Evolutionary conservation across 441 rosid genomes (phyloP), one percentile per base, ranked within the genome.

Genomic region (Bocquillonia castaneifolia): DNA sequence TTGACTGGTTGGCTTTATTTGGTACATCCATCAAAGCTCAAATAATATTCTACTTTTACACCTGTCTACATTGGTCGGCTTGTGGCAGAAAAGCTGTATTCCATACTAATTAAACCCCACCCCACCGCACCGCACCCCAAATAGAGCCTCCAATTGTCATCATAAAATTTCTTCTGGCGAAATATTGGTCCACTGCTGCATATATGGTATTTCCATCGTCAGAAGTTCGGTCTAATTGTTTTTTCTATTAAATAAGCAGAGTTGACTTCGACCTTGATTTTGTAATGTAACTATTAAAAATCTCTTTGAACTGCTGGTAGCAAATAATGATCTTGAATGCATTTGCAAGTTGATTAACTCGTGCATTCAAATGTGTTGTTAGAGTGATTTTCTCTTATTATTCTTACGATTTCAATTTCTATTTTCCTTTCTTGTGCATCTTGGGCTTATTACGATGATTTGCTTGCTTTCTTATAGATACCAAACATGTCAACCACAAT

Each of bases 401-500:
- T 73, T 63, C 64, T 52, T 42, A 17, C 29, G 15, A n/a, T 60
- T 52, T 18, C 42, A 44, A 13, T 0, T 29, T 4, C 10, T 17
- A 2, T 54, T 2, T 62, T 17, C 64, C 66, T 29, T 68, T 37
- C 64, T 61, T 50, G 23, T 75, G 63, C 45, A 34, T 66, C 29
- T 64, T 28, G 5, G 47, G 47, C 75, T 65, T 52, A 54, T 65
- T 50, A 55, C 14, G 12, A 59, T 13, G 40, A 20, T 68, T 62
- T 71, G 52, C 18, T 62, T 66, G 20, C 69, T 59, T 53, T 64
- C 56, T 53, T 53, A 57, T 81, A 94, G 99, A 85, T 90, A 69
- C 94, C 97, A 65, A 94, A 92, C 79, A 87, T 94, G 75, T 85
- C 95, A 10, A 84, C 84, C 53, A 75, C 90, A 56, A 86, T 91